A percentile compares a stretch with the other conserved stretches of the same genome.
These are phyloP conservation scores for Suhomyces yuchorum DNA, from an alignment of 1,139 yeast species.

Conservation along the genomic window DNA sequence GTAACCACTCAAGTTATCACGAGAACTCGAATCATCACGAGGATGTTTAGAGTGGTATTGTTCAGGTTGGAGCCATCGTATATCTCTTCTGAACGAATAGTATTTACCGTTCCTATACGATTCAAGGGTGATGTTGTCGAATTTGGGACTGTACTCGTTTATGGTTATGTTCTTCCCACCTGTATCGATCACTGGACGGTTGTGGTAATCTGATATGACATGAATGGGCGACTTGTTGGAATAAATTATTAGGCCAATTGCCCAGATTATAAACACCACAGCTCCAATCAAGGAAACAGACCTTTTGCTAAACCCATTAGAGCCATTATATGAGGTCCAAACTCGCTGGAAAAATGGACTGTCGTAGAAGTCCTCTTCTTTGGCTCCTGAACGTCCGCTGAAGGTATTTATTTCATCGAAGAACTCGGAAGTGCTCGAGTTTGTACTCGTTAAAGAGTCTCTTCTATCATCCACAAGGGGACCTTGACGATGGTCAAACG, in stretches of 20 bases:
- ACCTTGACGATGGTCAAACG: not conserved
- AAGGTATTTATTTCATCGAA: constrained; percentile 34
- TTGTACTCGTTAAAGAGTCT: constrained; percentile 2
- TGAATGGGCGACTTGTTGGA: constrained; percentile 29
- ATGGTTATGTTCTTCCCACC: constrained; percentile 37
- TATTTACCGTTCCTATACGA: constrained; percentile 29
- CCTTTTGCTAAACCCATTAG: constrained; percentile 13
- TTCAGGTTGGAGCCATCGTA: constrained; percentile 33
- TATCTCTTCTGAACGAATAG: constrained; percentile 20
- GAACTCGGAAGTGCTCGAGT: constrained; percentile 27
- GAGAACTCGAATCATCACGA: not conserved
- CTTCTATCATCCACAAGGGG: not conserved
- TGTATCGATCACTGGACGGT: constrained; percentile 33
- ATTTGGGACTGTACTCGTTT: constrained; percentile 30
- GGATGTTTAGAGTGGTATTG: constrained; percentile 32
- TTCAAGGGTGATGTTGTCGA: constrained; percentile 35
- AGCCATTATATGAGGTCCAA: constrained; percentile 23
- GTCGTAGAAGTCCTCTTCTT: constrained; percentile 28
- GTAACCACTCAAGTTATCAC: constrained; percentile 29
- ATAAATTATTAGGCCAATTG: constrained; percentile 32
- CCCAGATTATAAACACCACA: constrained; percentile 27
- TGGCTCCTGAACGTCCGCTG: constrained; percentile 15
- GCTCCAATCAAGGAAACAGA: constrained; percentile 11
- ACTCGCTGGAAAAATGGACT: constrained; percentile 30
- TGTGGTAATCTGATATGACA: constrained; percentile 24